Base-by-base conservation (phyloP, 805 yeast species). In the Nakazawaea sp. region DNA sequence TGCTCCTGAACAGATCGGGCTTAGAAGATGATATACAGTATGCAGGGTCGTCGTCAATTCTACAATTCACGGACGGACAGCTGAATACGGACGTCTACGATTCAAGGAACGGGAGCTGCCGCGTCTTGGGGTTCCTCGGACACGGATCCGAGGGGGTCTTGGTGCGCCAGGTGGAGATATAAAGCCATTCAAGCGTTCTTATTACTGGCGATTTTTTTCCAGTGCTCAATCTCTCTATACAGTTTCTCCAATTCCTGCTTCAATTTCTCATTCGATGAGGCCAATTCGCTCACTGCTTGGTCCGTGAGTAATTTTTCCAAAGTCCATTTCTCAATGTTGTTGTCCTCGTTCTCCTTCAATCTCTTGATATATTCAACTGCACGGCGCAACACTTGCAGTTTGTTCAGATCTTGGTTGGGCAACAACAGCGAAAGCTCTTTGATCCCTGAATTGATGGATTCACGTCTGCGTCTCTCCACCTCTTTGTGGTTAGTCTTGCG, bases 401-500 rank as follows among this genome's bases (percentile, higher is more conserved):
- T 92, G 60, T 90, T 90, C 39, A 85, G 75, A 53, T 87, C 96
- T 34, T 78, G 75, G 11, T 85, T 77, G 13, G 96, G 96, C 38
- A 89, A 74, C 42, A 89, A 58, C 18, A 75, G 75, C 23, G 89
- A 82, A 48, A 89, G 68, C 48, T 79, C 85, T 50, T 76, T 78
- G 52, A 89, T 87, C n/a, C 96, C 96, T 29, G 70, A 64, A 60
- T 87, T 89, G 54, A 89, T 89, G 32, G 79, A 75, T 55, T 88
- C 95, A 53, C 97, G 75, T 59, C 97, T 75, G 49, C 96, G 77
- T 54, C 95, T 73, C 62, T 89, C 97, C 17, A 89, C 97, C 61
- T 89, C 96, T 61, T 88, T 89, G 65, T 92, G 98, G 59, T 87
- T 89, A 50, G 85, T 85, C 51, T 83, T 80, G 51, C 96, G 78